Evolutionary conservation across 129 eudicot species (phyloP).

Genomic region (Lactuca saligna): DNA sequence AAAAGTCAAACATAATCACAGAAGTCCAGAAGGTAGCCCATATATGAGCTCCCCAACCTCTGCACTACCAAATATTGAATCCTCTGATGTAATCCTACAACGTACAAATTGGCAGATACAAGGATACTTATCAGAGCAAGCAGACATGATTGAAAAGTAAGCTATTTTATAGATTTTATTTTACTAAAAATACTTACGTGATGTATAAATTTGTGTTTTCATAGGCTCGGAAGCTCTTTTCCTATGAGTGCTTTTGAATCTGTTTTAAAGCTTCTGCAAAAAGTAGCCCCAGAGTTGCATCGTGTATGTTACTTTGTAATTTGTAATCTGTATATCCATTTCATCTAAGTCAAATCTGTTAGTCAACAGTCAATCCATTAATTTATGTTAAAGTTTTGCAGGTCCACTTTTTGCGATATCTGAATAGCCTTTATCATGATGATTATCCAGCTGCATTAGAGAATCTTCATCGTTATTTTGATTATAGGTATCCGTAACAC

Average conservation of each 20-base stretch:
- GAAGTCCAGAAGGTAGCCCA: conserved; percentile 28
- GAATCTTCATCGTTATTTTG: conserved; percentile 94
- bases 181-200: not conserved
- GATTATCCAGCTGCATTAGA: conserved; percentile 91
- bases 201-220: conserved; percentile 15
- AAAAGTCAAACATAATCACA: conserved; percentile 38
- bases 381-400: conserved; percentile 26
- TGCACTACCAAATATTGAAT: conserved; percentile 28
- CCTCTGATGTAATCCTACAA: conserved; percentile 50
- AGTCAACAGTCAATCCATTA: not conserved
- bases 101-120: conserved; percentile 93
- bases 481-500: conserved; percentile 59
- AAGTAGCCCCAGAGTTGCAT: conserved; percentile 90
- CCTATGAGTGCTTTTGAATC: conserved; percentile 82
- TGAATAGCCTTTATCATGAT: conserved; percentile 82
- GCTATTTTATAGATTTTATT: conserved; percentile 14
- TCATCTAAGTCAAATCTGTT: conserved; percentile 5
- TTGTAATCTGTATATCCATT: not conserved
- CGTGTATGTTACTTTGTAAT: conserved; percentile 52
- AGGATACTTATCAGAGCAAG: conserved; percentile 84
- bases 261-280: conserved; percentile 73
- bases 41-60: too few species aligned
- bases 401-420: conserved; percentile 91
- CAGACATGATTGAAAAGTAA: conserved; percentile 76
- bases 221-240: conserved; percentile 85